Evolutionary conservation across 2,329 filamentous ascomycete species (phyloP), one percentile per base, ranked within the genome.

Genomic region (Sordariomycetes sp.): DNA sequence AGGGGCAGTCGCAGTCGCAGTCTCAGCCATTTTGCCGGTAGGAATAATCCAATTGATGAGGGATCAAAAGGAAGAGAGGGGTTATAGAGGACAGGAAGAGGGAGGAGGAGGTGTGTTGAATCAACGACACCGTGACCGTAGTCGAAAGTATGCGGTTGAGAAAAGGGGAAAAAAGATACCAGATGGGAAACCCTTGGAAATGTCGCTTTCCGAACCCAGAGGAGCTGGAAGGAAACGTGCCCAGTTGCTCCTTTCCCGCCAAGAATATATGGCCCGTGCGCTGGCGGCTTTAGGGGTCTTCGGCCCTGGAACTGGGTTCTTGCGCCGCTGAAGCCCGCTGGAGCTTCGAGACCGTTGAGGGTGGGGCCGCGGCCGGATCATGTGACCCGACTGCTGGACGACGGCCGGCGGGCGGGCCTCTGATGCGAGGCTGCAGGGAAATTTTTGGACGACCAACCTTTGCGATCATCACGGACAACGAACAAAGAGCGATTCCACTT

Each of bases 1-100:
- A 41, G 54, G 46, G 44, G 64, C 57, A 40, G 67, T 55, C 36
- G 69, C 56, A 31, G 67, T 54, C 40, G 62, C 57, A 37, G 64
- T 58, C 37, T 66, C 59, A 40, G 66, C 60, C 58, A 63, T 63
- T 50, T 63, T 54, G 45, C 24, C 34, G 39, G 36, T 29, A 35
- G 35, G 41, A 39, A 40, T 44, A 28, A 21, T 17, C 25, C n/a
- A 24, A 30, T 21, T 19, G 23, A 16, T 12, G 17, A 29, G 25
- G 20, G 19, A 19, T 16, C 21, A 21, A 24, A 34, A 21, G 11
- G 24, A 21, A 34, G 32, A 15, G 21, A 35, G 35, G 29, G n/a
- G n/a, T n/a, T n/a, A n/a, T n/a, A n/a, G n/a, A n/a, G n/a, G n/a
- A n/a, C n/a, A n/a, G n/a, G n/a, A n/a, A n/a, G n/a, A n/a, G n/a